These are phyloP conservation scores for Naegleria lovaniensis DNA, from an alignment of 208 protist genomes.

Conservation along the genomic window DNA sequence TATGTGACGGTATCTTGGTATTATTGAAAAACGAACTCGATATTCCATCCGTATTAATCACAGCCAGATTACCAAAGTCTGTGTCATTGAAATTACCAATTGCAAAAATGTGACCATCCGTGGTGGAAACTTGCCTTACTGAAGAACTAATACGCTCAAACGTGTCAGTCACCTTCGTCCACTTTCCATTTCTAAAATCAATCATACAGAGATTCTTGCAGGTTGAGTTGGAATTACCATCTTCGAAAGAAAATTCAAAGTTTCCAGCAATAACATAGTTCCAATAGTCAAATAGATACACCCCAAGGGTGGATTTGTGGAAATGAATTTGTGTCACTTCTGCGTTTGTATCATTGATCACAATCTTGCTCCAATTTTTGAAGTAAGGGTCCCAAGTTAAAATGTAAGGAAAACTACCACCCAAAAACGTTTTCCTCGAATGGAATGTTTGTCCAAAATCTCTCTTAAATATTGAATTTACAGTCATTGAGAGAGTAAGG, in stretches of 20 bases:
- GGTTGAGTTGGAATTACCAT: background rate
- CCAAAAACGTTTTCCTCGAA: background rate
- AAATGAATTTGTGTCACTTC: background rate
- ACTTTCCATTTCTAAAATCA: background rate
- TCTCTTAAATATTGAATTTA: background rate
- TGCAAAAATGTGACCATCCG: background rate
- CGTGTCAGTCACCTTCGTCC: background rate
- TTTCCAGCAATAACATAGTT: background rate
- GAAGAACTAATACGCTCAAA: background rate
- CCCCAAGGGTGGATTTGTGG: background rate
- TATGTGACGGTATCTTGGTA: background rate
- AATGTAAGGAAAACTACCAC: background rate
- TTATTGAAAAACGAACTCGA: background rate
- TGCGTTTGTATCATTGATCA: background rate
- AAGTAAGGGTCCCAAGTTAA: background rate
- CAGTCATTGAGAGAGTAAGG: background rate
- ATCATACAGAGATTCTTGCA: background rate
- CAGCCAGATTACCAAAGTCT: background rate
- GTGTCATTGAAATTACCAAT: background rate
- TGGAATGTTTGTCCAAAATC: background rate
- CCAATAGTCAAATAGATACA: background rate
- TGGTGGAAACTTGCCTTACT: background rate
- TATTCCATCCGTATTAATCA: background rate
- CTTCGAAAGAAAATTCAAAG: background rate
- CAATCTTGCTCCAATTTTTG: background rate